Base-by-base conservation (phyloP, 208 protist species). In the Angomonas deanei region DNA sequence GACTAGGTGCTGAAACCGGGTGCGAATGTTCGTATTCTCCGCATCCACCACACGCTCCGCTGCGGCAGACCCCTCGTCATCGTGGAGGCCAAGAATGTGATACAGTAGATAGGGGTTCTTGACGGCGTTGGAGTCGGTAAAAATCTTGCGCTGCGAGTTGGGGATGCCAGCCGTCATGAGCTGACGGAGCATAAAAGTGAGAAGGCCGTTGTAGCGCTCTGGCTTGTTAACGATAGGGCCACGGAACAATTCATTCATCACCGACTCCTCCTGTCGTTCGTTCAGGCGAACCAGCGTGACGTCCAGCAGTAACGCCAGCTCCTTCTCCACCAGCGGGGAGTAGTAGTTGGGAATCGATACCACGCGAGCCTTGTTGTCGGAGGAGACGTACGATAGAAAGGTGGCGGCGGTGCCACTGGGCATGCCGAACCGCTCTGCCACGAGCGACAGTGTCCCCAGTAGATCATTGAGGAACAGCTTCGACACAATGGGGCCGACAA, bases 151-250 rank as follows among this genome's bases (percentile, higher is more conserved):
- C 23, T 21, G 61, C 50, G 0, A 61, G 36, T 13, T 64, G 17
- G 1, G 64, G 23, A 33, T 23, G 1, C 56, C 47, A 24, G 32
- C 13, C 8, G 27, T 17, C 17, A 82, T 13, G 24, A 89, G 49
- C 68, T 92, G 82, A 2, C 80, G 78, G 30, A 88, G 56, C 55
- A 88, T 66, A 68, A 92, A 92, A 13, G 76, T 85, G 19, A 92
- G 64, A 8, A 92, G 8, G 17, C 79, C 85, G 52, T 87, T 84
- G 73, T 89, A 92, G 52, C 74, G 78, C 8, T 68, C 26, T 11
- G 85, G 85, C n/a, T 92, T 63, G 3, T 56, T 66, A 17, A 92
- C 60, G 42, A 92, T 80, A 17, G 85, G 85, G 27, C 62, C 46
- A 28, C 82, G 72, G 54, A 92, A 66, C 26, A 79, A 57, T 48